phyloP scores from a whole-genome alignment of 306 rosid genomes.

The Vicia villosa region DNA sequence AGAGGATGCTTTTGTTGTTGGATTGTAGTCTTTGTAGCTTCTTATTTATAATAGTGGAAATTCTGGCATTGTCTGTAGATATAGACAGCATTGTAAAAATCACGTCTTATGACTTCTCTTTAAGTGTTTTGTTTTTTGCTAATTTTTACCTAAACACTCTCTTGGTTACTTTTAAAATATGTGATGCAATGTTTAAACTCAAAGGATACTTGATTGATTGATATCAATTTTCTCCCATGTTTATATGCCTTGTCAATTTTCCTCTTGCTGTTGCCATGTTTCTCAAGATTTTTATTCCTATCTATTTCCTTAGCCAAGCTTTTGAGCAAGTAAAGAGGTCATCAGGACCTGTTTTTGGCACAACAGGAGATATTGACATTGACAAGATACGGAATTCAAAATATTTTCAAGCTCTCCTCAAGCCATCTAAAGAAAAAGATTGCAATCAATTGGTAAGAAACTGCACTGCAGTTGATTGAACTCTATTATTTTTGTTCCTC shows the following conservation, averaged over 20 bases:
- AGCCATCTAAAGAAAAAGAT: constrained; percentile 48
- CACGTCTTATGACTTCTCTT: neutral
- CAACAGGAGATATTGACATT: constrained; percentile 64
- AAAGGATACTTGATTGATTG: neutral
- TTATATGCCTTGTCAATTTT: neutral
- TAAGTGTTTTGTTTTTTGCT: neutral
- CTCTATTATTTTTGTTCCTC: neutral
- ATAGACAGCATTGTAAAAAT: neutral
- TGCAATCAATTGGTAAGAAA: constrained; percentile 49
- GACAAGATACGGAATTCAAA: constrained; percentile 74
- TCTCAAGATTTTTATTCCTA: constrained; percentile 17
- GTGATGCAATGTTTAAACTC: constrained; percentile 4
- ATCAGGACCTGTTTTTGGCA: constrained; percentile 59
- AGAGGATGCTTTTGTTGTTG: neutral
- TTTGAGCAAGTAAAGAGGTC: constrained; percentile 80
- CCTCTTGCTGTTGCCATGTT: neutral
- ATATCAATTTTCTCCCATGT: neutral
- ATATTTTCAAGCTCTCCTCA: constrained; percentile 65
- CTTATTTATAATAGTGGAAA: neutral
- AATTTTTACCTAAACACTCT: neutral
- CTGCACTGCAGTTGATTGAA: neutral
- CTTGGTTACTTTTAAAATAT: neutral
- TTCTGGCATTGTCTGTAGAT: neutral
- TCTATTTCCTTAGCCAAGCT: constrained; percentile 54
- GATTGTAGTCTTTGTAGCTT: neutral